These are phyloP conservation scores for Thielaviopsis punctulata DNA, from an alignment of 2,329 filamentous ascomycete species.

Conservation along the genomic window DNA sequence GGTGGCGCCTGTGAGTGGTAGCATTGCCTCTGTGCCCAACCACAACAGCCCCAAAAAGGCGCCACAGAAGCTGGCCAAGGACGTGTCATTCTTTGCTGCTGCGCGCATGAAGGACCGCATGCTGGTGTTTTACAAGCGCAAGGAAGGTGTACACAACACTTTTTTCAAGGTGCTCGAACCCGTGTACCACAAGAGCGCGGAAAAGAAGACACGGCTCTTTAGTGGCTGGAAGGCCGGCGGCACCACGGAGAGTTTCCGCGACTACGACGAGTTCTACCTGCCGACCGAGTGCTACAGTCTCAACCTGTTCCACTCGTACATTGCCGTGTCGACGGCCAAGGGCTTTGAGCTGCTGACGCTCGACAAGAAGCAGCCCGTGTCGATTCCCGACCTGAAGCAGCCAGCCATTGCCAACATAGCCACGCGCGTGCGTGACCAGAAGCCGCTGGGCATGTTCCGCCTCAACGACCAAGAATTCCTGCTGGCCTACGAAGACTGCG, in stretches of 20 bases:
- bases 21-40: conserved; percentile 36
- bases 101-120: conserved; percentile 94
- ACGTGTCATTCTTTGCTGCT: conserved; percentile 92
- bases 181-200: conserved; percentile 79
- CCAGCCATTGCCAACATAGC: conserved; percentile 73
- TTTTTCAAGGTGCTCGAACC: conserved; percentile 98
- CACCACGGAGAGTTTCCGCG: conserved; percentile 84
- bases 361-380: conserved; percentile 93
- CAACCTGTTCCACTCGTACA: conserved; percentile 88
- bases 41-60: conserved; percentile 64
- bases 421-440: conserved; percentile 62
- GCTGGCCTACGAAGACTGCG: conserved; percentile 86
- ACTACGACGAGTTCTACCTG: conserved; percentile 98
- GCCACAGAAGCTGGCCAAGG: conserved; percentile 82
- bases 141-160: conserved; percentile 76
- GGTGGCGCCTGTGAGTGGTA: conserved; percentile 43
- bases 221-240: conserved; percentile 25
- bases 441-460: conserved; percentile 89
- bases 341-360: conserved; percentile 92
- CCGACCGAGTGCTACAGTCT: conserved; percentile 88
- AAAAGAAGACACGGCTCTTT: conserved; percentile 58
- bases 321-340: conserved; percentile 78
- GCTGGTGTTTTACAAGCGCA: conserved; percentile 92
- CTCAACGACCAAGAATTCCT: conserved; percentile 85
- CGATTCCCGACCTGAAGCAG: conserved; percentile 70